These are phyloP conservation scores for Cytospora paraplurivora DNA, from an alignment of 2,329 filamentous ascomycete species.

Conservation along the genomic window DNA sequence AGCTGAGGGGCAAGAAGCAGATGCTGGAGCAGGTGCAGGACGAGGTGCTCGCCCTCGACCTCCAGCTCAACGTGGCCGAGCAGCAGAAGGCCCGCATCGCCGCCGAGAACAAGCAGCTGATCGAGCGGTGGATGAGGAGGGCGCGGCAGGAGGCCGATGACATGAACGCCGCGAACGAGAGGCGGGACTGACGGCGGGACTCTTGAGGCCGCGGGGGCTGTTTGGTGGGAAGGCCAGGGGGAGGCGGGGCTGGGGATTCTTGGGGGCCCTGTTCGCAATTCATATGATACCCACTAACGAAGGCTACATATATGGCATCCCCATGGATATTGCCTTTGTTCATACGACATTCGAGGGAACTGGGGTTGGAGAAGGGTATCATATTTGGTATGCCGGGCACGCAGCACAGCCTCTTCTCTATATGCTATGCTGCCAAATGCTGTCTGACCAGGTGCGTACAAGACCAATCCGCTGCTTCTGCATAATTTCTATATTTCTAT, in stretches of 20 bases:
- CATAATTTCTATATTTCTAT: conserved; percentile 1
- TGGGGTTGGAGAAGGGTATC: conserved; percentile 12
- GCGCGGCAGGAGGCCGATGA: conserved; percentile 84
- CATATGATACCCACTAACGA: conserved; percentile 17
- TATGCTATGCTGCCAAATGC: conserved; percentile 33
- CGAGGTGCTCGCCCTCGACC: conserved; percentile 83
- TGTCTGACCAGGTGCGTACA: conserved; percentile 23
- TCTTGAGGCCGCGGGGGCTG: no score
- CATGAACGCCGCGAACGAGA: conserved; percentile 72
- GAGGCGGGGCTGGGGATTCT: background rate
- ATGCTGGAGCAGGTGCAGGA: conserved; percentile 88
- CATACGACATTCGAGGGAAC: background rate
- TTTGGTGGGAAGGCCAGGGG: no score
- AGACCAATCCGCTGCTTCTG: background rate
- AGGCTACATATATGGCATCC: background rate
- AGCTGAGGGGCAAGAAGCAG: conserved; percentile 80
- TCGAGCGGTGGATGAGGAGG: conserved; percentile 87
- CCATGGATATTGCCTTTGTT: background rate
- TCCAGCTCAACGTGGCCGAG: conserved; percentile 86
- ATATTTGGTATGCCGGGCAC: conserved; percentile 29
- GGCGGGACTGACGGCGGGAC: conserved; percentile 29
- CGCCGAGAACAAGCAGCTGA: conserved; percentile 83
- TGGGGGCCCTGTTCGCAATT: background rate
- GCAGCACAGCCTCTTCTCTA: conserved; percentile 16
- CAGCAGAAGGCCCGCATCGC: conserved; percentile 71